Evolutionary conservation across 805 yeast species (phyloP).

Genomic region (Wickerhamomyces queroliae): DNA sequence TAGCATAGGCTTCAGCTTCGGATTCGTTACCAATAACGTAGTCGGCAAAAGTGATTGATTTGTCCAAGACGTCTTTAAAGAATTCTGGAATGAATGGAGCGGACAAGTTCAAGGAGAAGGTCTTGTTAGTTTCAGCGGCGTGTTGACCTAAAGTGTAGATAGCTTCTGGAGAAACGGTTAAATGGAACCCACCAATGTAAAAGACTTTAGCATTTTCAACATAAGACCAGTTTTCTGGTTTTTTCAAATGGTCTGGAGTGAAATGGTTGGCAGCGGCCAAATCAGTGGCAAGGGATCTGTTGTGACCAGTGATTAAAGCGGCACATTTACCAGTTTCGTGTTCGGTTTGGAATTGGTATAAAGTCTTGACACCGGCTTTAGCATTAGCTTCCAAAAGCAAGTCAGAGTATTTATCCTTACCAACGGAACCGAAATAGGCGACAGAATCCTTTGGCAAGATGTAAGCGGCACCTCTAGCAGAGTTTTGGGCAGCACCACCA

Average conservation of each 20-base stretch:
- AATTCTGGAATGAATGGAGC: constrained; percentile 97
- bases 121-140: constrained; percentile 77
- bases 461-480: constrained; percentile 98
- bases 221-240: constrained; percentile 82
- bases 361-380: constrained; percentile 81
- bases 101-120: constrained; percentile 78
- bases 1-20: constrained; percentile 93
- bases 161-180: constrained; percentile 96
- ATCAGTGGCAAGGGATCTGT: constrained; percentile 94
- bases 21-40: constrained; percentile 92
- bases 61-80: constrained; percentile 86
- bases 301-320: constrained; percentile 79
- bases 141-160: constrained; percentile 85
- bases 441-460: constrained; percentile 77
- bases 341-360: constrained; percentile 74
- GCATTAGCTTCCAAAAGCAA: constrained; percentile 77
- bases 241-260: constrained; percentile 80
- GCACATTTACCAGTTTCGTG: constrained; percentile 97
- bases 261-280: constrained; percentile 98
- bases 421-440: constrained; percentile 94
- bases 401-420: constrained; percentile 83
- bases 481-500: constrained; percentile 99
- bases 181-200: constrained; percentile 99
- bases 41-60: constrained; percentile 81
- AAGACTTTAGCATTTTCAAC: constrained; percentile 77